Percentiles rank a stretch among this genome's conserved stretches.
Conservation (phyloP, 1,284 basidiomycete genomes). For the Schizopora paradoxa region DNA sequence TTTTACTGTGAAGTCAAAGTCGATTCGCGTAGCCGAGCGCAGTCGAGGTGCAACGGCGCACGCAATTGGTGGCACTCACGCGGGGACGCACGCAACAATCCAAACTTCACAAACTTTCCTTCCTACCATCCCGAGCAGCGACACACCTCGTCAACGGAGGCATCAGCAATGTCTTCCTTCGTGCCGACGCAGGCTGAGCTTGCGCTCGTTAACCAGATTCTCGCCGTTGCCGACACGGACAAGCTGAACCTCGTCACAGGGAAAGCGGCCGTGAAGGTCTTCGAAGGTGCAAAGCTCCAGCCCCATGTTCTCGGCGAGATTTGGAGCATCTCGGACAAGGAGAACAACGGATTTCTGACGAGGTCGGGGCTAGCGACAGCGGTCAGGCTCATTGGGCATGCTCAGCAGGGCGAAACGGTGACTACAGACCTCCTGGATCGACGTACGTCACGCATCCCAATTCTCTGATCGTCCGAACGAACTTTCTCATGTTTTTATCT, state of each 20-base stretch:
- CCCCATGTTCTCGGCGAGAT: constrained; percentile 86
- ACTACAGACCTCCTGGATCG: constrained; percentile 56
- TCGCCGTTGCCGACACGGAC: constrained; percentile 62
- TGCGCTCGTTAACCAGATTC: constrained; percentile 65
- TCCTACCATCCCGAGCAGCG: too few species aligned
- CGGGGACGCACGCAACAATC: too few species aligned
- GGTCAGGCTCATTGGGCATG: constrained; percentile 86
- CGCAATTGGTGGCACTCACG: too few species aligned
- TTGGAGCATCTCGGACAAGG: constrained; percentile 89
- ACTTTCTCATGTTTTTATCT: not conserved
- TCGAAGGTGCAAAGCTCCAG: constrained; percentile 73
- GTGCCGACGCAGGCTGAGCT: constrained; percentile 61
- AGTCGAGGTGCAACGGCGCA: too few species aligned
- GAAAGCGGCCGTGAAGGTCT: constrained; percentile 78
- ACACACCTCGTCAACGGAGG: too few species aligned
- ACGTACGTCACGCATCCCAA: constrained; percentile 43
- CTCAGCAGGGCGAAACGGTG: constrained; percentile 80
- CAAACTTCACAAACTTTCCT: too few species aligned
- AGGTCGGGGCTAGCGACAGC: constrained; percentile 83
- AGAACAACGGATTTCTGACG: constrained; percentile 89
- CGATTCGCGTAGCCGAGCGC: too few species aligned
- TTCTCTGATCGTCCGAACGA: constrained; percentile 21
- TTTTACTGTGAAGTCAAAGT: too few species aligned
- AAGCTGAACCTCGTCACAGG: constrained; percentile 81
- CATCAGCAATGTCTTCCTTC: constrained; percentile 54